Conservation (phyloP, 441 rosid species). For the Manihot esculenta region DNA sequence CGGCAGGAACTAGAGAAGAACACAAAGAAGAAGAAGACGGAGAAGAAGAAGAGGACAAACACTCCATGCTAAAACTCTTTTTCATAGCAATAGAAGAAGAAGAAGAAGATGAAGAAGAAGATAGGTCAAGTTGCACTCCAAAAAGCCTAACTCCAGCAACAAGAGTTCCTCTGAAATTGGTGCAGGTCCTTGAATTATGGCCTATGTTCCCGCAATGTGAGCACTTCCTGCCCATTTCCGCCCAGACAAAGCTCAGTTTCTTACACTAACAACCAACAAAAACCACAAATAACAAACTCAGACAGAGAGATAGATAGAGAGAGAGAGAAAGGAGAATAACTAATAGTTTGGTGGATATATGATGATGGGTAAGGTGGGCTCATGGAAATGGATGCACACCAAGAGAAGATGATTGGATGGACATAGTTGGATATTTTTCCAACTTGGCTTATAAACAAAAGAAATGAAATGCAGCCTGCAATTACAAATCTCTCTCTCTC, state of each 20-base stretch:
- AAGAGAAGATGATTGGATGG: slow-evolving; percentile 64
- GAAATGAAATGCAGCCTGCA: neutral
- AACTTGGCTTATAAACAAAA: slow-evolving; percentile 33
- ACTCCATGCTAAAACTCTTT: slow-evolving; percentile 82
- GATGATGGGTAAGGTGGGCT: slow-evolving; percentile 44
- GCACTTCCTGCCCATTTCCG: slow-evolving; percentile 82
- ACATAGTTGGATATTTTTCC: slow-evolving; percentile 44
- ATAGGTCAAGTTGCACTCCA: slow-evolving; percentile 70
- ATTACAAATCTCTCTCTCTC: neutral
- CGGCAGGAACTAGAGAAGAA: slow-evolving; percentile 35
- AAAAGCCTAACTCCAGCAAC: slow-evolving; percentile 58
- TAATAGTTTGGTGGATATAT: slow-evolving; percentile 39
- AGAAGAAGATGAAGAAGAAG: slow-evolving; percentile 32
- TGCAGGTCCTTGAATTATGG: slow-evolving; percentile 87
- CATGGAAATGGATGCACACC: slow-evolving; percentile 58
- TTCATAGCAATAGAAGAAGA: slow-evolving; percentile 35
- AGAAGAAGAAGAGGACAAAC: slow-evolving; percentile 45
- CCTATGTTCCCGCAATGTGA: slow-evolving; percentile 85
- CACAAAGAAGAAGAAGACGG: slow-evolving; percentile 38
- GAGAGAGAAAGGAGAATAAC: slow-evolving; percentile 8
- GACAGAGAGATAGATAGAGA: slow-evolving; percentile 20
- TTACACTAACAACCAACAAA: slow-evolving; percentile 11
- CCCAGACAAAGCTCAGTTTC: slow-evolving; percentile 28
- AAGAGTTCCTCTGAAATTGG: slow-evolving; percentile 25
- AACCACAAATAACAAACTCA: slow-evolving; percentile 13